Evolutionary conservation across 768 basidiomycete species (phyloP), one percentile per base, ranked within the genome.

Genomic region (Exidia glandulosa): DNA sequence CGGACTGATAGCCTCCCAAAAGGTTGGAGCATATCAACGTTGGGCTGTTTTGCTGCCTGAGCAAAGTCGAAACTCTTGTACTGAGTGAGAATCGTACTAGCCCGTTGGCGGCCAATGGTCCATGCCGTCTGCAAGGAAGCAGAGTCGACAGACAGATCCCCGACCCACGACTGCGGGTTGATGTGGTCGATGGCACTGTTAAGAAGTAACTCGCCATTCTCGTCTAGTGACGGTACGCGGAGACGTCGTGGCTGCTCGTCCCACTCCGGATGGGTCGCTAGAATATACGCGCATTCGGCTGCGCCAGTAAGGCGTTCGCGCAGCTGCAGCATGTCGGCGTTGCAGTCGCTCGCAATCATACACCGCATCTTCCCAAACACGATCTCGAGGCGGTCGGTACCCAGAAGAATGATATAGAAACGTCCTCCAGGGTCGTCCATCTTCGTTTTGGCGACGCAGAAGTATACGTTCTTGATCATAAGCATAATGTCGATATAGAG

Each of bases 371-470:
- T 6, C 0, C 64, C 60, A 63, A 74, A 76, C 0, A 73, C 57
- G 13, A 61, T 62, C 59, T 77, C 73, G 2, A 75, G 66, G 0
- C 71, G 66, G 60, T 77, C 72, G 0, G 75, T 77, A n/a, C 76
- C 75, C 2, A 76, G 61, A 0, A 75, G 66, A 14, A 73, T 72
- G 2, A 76, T 34, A 54, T 61, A 76, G 59, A 77, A 75, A 32
- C 65, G 29, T 0, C 66, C 64, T 50, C 70, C 59, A 0, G 72
- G 71, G 56, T 69, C 56, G 56, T 76, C 69, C 3, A 70, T 61
- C 48, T 76, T 74, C 19, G 68, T 61, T 58, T 76, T 77, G 0
- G 70, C 74, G 25, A 76, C 67, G 57, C 76, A 76, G 56, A 75
- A 76, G 48, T 61, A 74, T 0, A 61, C 66, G 59, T 76, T 76